Percentiles rank a stretch among this genome's conserved stretches.
Conservation (phyloP, 192 early-diverging fungal species). For the Backusella liffmaniae region DNA sequence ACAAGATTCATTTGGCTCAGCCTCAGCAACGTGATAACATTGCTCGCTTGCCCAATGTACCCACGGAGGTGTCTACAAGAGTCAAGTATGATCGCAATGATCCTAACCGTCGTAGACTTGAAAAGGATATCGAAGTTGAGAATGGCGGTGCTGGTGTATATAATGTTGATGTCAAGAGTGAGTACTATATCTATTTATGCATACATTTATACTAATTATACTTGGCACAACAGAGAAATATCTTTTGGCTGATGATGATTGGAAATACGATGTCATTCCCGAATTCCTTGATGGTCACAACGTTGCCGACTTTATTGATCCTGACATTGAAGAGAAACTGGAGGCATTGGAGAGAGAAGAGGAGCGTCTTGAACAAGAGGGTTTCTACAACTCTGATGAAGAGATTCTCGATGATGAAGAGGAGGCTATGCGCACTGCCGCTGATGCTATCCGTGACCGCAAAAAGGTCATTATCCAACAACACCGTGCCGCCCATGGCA, state of each 20-base stretch:
- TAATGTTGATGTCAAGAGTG: slow-evolving; percentile 90
- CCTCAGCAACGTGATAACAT: slow-evolving; percentile 84
- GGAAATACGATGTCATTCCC: slow-evolving; percentile 97
- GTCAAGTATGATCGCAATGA: slow-evolving; percentile 77
- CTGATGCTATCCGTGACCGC: slow-evolving; percentile 80
- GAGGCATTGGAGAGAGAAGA: slow-evolving; percentile 97
- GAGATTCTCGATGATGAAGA: slow-evolving; percentile 83
- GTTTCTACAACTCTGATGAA: slow-evolving; percentile 84
- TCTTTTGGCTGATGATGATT: slow-evolving; percentile 77
- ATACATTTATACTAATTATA: too few species aligned
- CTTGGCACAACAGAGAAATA: slow-evolving; percentile 67
- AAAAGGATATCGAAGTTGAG: slow-evolving; percentile 88
- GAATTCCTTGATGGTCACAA: slow-evolving; percentile 99
- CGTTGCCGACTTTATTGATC: slow-evolving; percentile 97
- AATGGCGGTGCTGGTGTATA: slow-evolving; percentile 95
- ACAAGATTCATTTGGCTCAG: slow-evolving; percentile 93
- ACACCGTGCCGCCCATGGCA: slow-evolving; percentile 72
- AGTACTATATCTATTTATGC: not conserved
- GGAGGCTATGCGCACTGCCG: slow-evolving; percentile 71
- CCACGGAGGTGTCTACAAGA: slow-evolving; percentile 64
- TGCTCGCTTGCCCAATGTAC: slow-evolving; percentile 80
- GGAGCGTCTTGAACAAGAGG: slow-evolving; percentile 88
- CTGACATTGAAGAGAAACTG: slow-evolving; percentile 95
- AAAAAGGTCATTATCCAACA: slow-evolving; percentile 79
- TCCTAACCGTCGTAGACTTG: slow-evolving; percentile 79